Evolutionary conservation across 2,329 filamentous ascomycete genomes (phyloP).

Genomic region (Penicillium crustosum): DNA sequence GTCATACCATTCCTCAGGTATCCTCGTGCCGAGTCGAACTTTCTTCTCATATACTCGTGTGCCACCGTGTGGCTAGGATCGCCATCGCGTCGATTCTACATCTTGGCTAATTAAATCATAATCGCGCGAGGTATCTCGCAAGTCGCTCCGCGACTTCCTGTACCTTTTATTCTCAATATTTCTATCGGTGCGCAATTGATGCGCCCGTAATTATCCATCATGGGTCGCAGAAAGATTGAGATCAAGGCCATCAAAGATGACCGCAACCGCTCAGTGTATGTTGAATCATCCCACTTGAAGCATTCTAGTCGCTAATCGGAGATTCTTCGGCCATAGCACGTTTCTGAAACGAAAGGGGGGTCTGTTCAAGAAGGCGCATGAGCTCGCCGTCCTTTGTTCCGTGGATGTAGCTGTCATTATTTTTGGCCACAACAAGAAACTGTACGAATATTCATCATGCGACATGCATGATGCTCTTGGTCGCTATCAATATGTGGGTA

Average conservation of each 20-base stretch:
- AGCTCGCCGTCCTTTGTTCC: conserved; percentile 94
- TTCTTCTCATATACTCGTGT: conserved; percentile 1
- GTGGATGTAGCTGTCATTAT: conserved; percentile 99
- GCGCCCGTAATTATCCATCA: conserved; percentile 41
- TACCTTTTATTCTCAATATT: not conserved
- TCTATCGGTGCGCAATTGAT: conserved; percentile 9
- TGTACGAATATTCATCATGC: conserved; percentile 94
- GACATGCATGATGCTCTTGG: conserved; percentile 90
- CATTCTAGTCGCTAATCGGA: conserved; percentile 4
- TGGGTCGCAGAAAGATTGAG: conserved; percentile 99
- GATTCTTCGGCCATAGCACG: conserved; percentile 59
- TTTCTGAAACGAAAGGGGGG: conserved; percentile 98
- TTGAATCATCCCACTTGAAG: conserved; percentile 20
- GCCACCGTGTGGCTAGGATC: conserved; percentile 1
- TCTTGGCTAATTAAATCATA: not conserved
- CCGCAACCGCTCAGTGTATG: conserved; percentile 95
- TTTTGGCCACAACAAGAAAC: conserved; percentile 97
- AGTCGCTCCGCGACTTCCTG: conserved; percentile 1
- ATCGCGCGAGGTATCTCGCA: conserved; percentile 1
- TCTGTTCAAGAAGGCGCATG: conserved; percentile 98
- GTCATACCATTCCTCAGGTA: not conserved
- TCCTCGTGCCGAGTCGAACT: not conserved
- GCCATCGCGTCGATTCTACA: conserved; percentile 7
- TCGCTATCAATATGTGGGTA: conserved; percentile 84
- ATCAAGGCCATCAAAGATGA: conserved; percentile 99